Evolutionary conservation across 1,284 basidiomycete genomes (phyloP), one percentile per base, ranked within the genome.

Genomic region (Irpex lacteus): DNA sequence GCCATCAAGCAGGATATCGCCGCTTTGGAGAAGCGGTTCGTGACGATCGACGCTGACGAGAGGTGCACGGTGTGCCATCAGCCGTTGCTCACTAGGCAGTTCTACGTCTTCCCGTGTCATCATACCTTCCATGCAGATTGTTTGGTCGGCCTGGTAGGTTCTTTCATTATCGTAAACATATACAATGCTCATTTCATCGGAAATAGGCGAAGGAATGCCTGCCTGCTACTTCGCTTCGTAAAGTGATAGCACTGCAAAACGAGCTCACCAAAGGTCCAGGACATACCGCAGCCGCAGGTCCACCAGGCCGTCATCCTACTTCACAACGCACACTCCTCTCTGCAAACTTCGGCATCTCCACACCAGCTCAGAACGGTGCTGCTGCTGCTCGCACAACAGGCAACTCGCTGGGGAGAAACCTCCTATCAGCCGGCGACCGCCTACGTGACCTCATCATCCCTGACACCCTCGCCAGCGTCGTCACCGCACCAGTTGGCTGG

Each of bases 41-140:
- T 99, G 58, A 96, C 95, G 0, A 89, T 99, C 64, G 94, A 98
- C 70, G 85, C 89, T 18, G 88, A 87, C 65, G 96, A 98, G 70
- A 86, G 87, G 69, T 99, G 98, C 73, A 90, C 90, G 26, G 82
- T 85, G 50, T 99, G 98, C 77, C 84, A 84, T 11, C 82, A 86
- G 65, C 80, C 87, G 47, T 81, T 99, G 61, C 78, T 98, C 59
- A 90, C 89, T 34, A 82, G 98, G 64, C 96, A 98, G 74, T 98
- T 98, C 76, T 99, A 99, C 77, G 94, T 98, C 57, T 99, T 99
- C 80, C 96, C 96, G 8, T 99, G 98, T 77, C 93, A 96, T 70
- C 96, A 98, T 73, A 88, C 89, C 8, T 98, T 98, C 86, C 96
- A 98, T 77, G 94, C 94, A 6, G 95, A 98, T 75, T 98, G 96